A percentile compares a stretch with the other conserved stretches of the same genome.
These are phyloP conservation scores for Grosmannia penicillata DNA, from an alignment of 2,329 filamentous ascomycete species.

Conservation along the genomic window DNA sequence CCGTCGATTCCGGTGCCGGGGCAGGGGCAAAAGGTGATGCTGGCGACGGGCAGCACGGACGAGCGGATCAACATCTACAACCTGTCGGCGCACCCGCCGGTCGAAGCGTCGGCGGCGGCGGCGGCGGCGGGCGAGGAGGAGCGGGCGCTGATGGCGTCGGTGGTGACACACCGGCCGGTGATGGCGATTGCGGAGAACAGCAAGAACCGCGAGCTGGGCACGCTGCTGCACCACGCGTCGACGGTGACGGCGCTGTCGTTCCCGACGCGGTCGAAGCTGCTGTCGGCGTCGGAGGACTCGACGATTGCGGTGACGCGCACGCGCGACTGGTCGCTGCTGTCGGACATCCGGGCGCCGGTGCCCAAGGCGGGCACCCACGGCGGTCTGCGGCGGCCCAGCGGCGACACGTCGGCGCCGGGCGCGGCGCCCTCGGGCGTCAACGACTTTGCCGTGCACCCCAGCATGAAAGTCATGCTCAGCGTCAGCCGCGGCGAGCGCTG, in stretches of 20 bases:
- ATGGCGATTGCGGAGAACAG: slow-evolving; percentile 58
- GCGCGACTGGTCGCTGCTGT: slow-evolving; percentile 78
- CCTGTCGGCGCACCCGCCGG: slow-evolving; percentile 56
- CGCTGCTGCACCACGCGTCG: slow-evolving; percentile 72
- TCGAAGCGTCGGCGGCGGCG: slow-evolving; percentile 21
- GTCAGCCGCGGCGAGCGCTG: slow-evolving; percentile 80
- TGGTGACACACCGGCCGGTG: slow-evolving; percentile 48
- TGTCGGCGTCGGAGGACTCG: slow-evolving; percentile 82
- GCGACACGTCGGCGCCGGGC: slow-evolving; percentile 74
- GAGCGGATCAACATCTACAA: slow-evolving; percentile 92
- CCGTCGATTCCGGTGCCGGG: slow-evolving; percentile 45
- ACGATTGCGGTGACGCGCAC: slow-evolving; percentile 78
- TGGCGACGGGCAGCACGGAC: slow-evolving; percentile 85
- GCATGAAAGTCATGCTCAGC: slow-evolving; percentile 91
- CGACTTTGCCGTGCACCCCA: slow-evolving; percentile 88
- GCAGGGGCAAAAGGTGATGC: slow-evolving; percentile 66
- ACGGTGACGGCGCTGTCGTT: slow-evolving; percentile 70
- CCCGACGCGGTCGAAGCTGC: slow-evolving; percentile 71
- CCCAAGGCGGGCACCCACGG: slow-evolving; percentile 53
- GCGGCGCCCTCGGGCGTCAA: slow-evolving; percentile 80
- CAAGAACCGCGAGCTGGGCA: slow-evolving; percentile 77
- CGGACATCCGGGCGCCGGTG: slow-evolving; percentile 75
- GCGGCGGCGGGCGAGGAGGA: slow-evolving; percentile 12
- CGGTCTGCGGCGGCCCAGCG: slow-evolving; percentile 47
- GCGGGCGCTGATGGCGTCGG: slow-evolving; percentile 46